Evolutionary conservation across 495 filamentous ascomycete genomes (phyloP), one percentile per base, ranked within the genome.

Genomic region (Daldinia childiae): DNA sequence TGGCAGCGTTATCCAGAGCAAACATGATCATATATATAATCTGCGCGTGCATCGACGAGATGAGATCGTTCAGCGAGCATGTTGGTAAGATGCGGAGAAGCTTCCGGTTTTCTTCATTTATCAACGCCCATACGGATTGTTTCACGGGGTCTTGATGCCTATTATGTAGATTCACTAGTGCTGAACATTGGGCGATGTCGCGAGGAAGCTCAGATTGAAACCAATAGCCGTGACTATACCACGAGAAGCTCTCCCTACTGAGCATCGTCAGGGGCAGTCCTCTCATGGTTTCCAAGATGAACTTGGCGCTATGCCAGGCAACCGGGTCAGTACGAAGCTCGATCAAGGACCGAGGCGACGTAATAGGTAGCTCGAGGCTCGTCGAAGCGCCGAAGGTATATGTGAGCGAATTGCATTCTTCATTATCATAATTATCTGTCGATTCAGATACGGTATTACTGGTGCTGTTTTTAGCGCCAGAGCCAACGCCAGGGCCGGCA

Each of bases 221-320:
- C 74, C 74, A 76, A 14, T 69, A 54, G 9, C 74, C 74, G 8
- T 76, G 74, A 21, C 36, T 51, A 19, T 67, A 74, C 43, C 56
- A 62, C 6, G 71, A 70, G 15, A 74, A 72, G 4, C 58, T 69
- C 50, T 74, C 71, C 45, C 71, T 64, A 29, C 41, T 60, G 9
- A 58, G 58, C 68, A 76, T 69, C 50, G 50, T 69, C 15, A 66
- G 43, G 24, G 74, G 71, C 15, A 76, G 50, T 11, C 43, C 60
- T 39, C 74, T 54, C 34, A 74, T 34, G 4, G 62, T 48, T 36
- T 76, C 74, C 1, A 74, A 15, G 30, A 76, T 51, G 41, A 76
- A 72, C 26, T 55, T 34, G 30, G 56, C 62, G 52, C 62, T 72
- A 21, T 68, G 58, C 17, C 64, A 59, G n/a, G 64, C 64, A 15